Evolutionary conservation across 2,329 filamentous ascomycete genomes (phyloP), one percentile per base, ranked within the genome.

Genomic region (Aspergillus caelatus): DNA sequence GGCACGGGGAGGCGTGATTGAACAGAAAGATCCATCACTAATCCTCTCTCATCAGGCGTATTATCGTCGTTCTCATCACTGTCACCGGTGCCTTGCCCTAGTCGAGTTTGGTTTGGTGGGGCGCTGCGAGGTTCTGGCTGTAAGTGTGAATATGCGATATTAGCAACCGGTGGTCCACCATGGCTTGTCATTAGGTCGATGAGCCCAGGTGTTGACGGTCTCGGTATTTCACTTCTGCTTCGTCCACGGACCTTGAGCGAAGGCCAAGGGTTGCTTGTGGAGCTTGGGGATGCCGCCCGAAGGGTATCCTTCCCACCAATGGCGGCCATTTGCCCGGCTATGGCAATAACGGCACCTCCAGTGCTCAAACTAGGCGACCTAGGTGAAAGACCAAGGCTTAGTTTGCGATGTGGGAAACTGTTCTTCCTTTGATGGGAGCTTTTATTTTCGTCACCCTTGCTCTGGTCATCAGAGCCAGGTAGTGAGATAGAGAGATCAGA

Each of bases 1-100:
- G 93, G 91, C 11, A 88, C 84, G 64, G 94, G 90, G 11, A 85
- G 83, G 68, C 92, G 87, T 36, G 88, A 86, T 16, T 87, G 79
- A 64, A 89, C 86, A 43, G 82, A 82, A 6, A 89, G 83, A 55
- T 90, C 87, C 73, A 87, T 85, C 55, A 84, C 86, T 66, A 89
- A 78, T 8, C 88, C 87, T 34, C 82, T 81, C 43, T 90, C 89
- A 43, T 89, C 86, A 11, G 32, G 52, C 34, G 58, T 55, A 11
- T 90, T 87, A 0, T 90, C 87, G 3, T 88, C 86, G 1, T 84
- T 81, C 4, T 83, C 81, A 9, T 83, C 81, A n/a, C 83, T 81
- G 12, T 77, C 72, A 57, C 73, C 74, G 9, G 71, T 71, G 19
- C 72, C 69, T 5, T 56, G 60, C 5, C 32, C 48, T 30, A 36